Conservation (phyloP, 768 basidiomycete genomes). For the Pleurotus tuber-regium region DNA sequence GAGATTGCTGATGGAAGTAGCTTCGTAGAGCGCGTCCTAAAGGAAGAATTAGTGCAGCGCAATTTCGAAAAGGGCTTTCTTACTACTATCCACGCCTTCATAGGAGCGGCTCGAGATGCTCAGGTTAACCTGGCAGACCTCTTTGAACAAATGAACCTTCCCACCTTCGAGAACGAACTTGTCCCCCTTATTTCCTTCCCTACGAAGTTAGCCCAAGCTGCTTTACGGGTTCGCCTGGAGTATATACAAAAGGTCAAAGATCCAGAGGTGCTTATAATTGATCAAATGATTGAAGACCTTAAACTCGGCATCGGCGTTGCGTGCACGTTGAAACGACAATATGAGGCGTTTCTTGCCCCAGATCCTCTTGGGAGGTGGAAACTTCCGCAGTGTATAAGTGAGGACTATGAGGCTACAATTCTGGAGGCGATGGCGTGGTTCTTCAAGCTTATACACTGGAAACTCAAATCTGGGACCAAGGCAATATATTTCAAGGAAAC, state of each 20-base stretch:
- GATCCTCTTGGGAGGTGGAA: slow-evolving; percentile 89
- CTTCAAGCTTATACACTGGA: slow-evolving; percentile 94
- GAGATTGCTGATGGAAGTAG: slow-evolving; percentile 70
- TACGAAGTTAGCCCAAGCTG: slow-evolving; percentile 89
- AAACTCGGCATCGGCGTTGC: slow-evolving; percentile 89
- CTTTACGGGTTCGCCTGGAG: slow-evolving; percentile 84
- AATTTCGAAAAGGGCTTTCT: slow-evolving; percentile 92
- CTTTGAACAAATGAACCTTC: slow-evolving; percentile 88
- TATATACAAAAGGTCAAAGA: slow-evolving; percentile 87
- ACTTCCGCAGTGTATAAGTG: slow-evolving; percentile 82
- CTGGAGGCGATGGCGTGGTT: slow-evolving; percentile 85
- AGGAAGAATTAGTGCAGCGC: slow-evolving; percentile 94
- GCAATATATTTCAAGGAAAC: slow-evolving; percentile 98
- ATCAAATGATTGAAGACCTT: slow-evolving; percentile 92
- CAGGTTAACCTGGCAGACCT: slow-evolving; percentile 75
- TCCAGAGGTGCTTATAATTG: slow-evolving; percentile 86
- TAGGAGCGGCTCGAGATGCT: slow-evolving; percentile 82
- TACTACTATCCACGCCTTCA: slow-evolving; percentile 82
- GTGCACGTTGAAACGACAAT: slow-evolving; percentile 93
- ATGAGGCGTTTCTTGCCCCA: slow-evolving; percentile 85
- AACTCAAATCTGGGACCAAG: slow-evolving; percentile 88
- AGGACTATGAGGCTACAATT: slow-evolving; percentile 88
- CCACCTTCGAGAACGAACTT: slow-evolving; percentile 85
- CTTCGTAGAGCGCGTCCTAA: slow-evolving; percentile 91
- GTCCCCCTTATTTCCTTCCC: slow-evolving; percentile 95